Evolutionary conservation across 345 rosid genomes (phyloP), one percentile per base, ranked within the genome.

Genomic region (Syzygium grande): DNA sequence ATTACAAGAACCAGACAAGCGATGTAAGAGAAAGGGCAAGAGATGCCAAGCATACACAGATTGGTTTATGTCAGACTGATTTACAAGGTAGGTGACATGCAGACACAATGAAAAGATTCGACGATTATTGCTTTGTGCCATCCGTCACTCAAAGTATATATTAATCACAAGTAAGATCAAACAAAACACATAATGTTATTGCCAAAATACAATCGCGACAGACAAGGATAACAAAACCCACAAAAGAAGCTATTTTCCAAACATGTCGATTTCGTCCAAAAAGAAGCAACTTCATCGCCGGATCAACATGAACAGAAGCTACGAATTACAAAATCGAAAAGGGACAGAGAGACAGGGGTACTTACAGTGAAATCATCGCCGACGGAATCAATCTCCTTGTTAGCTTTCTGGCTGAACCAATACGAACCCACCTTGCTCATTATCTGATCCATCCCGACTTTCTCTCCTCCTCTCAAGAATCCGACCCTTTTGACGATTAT

Each of bases 371-470:
- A 87, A 83, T 98, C 99, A 85, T 96, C 95, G 84, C 99, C 98
- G 84, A 98, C 94, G 84, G 99, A 96, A 90, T 87, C 90, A 88
- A 98, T 49, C 93, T 95, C 97, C 94, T 94, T 98, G 96, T 87
- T 93, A 80, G 99, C 98, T 87, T 78, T 94, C 89, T 91, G 85
- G 52, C 97, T 93, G 21, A 96, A 59, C 99, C 99, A 96, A 89
- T 93, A 96, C 16, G 98, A 95, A 8, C 99, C 99, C 6, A 96
- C 95, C 91, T 95, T 98, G 97, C 92, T 96, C 90, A 98, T 4
- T 51, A 98, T 90, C 92, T 95, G 96, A 96, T 98, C 99, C 99
- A 98, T 96, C 68, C 84, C 2, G 54, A 65, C 17, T 49, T 51
- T 58, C 90, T 58, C 90, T 29, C 21, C 21, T 27, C 46, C 46